phyloP scores from a whole-genome alignment of 805 yeast genomes.

The Saccharomycodes ludwigii region DNA sequence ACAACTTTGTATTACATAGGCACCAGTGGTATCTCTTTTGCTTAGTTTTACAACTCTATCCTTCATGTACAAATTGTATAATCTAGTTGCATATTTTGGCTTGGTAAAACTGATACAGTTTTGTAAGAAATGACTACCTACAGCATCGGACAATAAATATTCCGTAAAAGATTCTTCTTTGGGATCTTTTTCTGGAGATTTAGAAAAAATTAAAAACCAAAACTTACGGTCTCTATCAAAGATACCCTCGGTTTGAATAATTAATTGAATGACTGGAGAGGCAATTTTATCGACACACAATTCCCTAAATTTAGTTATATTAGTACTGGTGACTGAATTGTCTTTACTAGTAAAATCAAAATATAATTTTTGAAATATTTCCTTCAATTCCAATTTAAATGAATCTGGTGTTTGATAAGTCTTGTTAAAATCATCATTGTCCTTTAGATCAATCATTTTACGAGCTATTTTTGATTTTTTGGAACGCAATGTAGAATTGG shows the following conservation, averaged over 20 bases:
- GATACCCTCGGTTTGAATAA: conserved; percentile 70
- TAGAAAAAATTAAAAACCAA: conserved; percentile 54
- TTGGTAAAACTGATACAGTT: conserved; percentile 54
- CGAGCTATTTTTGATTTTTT: conserved; percentile 81
- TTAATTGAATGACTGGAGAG: conserved; percentile 75
- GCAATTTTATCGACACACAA: conserved; percentile 68
- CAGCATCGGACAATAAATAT: conserved; percentile 69
- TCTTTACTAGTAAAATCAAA: conserved; percentile 19
- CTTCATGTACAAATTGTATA: conserved; percentile 60
- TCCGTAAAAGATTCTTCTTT: conserved; percentile 75
- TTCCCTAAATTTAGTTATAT: conserved; percentile 48
- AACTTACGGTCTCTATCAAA: conserved; percentile 60
- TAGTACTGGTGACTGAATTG: conserved; percentile 19
- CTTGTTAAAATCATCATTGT: conserved; percentile 55
- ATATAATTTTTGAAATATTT: conserved; percentile 32
- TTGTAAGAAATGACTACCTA: conserved; percentile 90
- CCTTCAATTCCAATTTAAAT: conserved; percentile 48
- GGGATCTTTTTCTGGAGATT: conserved; percentile 36
- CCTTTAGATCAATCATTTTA: conserved; percentile 82
- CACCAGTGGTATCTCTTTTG: conserved; percentile 74
- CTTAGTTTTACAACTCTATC: conserved; percentile 64
- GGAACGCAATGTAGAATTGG: conserved; percentile 65
- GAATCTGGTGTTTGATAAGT: conserved; percentile 59
- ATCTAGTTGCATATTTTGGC: conserved; percentile 53
- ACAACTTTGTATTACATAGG: conserved; percentile 63